Percentiles rank a stretch among this genome's conserved stretches.
These are phyloP conservation scores for Backusella liffmaniae DNA, from an alignment of 192 early-diverging fungal species.

Conservation along the genomic window DNA sequence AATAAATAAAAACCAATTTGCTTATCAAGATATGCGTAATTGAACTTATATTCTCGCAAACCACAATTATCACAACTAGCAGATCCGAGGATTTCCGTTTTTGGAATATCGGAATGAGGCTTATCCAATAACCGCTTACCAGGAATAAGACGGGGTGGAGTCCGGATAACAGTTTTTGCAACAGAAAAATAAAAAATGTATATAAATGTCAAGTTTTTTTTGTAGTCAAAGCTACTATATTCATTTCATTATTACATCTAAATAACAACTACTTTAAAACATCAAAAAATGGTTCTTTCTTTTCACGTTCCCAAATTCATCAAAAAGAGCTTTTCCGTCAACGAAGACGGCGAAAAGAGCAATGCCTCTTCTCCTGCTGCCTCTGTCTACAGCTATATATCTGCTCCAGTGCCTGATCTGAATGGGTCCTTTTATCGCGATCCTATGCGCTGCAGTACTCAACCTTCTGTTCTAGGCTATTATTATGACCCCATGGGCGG, in stretches of 20 bases:
- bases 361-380: conserved; percentile 1
- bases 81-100: conserved; percentile 2
- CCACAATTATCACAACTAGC: not conserved
- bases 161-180: conserved; percentile 17
- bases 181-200: not conserved
- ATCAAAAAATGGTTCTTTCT: conserved; percentile 11
- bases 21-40: not conserved
- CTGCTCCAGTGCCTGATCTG: not conserved
- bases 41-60: not conserved
- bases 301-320: conserved; percentile 10
- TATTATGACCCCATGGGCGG: conserved; percentile 35
- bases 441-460: conserved; percentile 25
- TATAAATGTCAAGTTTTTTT: not conserved
- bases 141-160: not conserved
- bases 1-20: not conserved
- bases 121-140: not conserved
- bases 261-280: not conserved
- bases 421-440: conserved; percentile 15
- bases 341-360: not conserved
- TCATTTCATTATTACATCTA: not conserved
- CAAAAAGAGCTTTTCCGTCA: conserved; percentile 4
- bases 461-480: conserved; percentile 27
- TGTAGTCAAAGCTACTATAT: not conserved
- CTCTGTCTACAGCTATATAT: not conserved
- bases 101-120: not conserved